These are phyloP conservation scores for Hanseniaspora occidentalis DNA, from an alignment of 805 yeast genomes.

Conservation along the genomic window DNA sequence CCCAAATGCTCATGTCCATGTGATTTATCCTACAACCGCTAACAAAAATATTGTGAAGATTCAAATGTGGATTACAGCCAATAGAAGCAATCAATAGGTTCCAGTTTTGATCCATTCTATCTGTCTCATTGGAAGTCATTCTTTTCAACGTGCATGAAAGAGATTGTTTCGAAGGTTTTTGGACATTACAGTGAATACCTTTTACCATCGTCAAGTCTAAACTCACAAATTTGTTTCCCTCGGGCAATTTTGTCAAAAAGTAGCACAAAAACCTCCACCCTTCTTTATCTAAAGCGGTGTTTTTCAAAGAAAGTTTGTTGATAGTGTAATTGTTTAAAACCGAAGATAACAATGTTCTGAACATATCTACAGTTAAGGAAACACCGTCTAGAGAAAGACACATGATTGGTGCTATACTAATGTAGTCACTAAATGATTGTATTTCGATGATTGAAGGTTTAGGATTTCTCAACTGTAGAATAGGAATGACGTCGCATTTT, in stretches of 20 bases:
- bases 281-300: constrained; percentile 57
- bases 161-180: constrained; percentile 26
- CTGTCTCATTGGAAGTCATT: constrained; percentile 26
- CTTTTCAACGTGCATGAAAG: constrained; percentile 19
- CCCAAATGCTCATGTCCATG: constrained; percentile 31
- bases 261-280: constrained; percentile 80
- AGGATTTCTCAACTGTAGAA: constrained; percentile 69
- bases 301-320: constrained; percentile 64
- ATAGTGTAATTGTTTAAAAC: constrained; percentile 48
- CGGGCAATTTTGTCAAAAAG: constrained; percentile 42
- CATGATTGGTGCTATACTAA: constrained; percentile 72
- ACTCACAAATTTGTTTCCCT: constrained; percentile 39
- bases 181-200: constrained; percentile 25
- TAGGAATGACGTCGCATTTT: constrained; percentile 53
- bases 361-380: constrained; percentile 58
- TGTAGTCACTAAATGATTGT: constrained; percentile 75
- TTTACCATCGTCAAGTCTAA: constrained; percentile 49
- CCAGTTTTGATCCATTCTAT: constrained; percentile 76
- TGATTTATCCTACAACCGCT: constrained; percentile 64
- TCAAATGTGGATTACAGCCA: constrained; percentile 51
- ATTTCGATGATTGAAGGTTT: constrained; percentile 81
- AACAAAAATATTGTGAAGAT: constrained; percentile 3
- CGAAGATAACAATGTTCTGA: constrained; percentile 54
- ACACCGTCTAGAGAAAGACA: constrained; percentile 76
- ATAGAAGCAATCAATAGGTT: constrained; percentile 62